These are phyloP conservation scores for Xylaria sp. DNA, from an alignment of 2,329 filamentous ascomycete species.

Conservation along the genomic window DNA sequence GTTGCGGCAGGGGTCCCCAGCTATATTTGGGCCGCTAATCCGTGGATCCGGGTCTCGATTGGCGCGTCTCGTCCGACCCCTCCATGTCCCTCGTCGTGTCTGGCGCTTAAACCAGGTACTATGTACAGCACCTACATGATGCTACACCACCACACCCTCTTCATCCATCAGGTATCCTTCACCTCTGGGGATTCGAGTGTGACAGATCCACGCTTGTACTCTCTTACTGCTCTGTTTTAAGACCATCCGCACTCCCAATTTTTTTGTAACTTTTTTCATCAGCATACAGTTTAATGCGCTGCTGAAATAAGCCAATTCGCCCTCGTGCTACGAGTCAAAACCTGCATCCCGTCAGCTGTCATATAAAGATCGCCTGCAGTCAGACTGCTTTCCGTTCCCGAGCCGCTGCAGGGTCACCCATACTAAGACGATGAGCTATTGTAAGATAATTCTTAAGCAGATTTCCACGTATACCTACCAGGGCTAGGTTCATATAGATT, in stretches of 20 bases:
- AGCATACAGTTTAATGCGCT: slow-evolving; percentile 13
- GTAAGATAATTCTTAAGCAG: background rate
- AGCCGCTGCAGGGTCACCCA: slow-evolving; percentile 36
- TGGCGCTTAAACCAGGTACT: slow-evolving; percentile 41
- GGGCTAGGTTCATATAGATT: background rate
- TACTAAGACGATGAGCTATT: slow-evolving; percentile 13
- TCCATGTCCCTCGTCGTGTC: slow-evolving; percentile 33
- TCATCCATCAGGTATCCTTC: background rate
- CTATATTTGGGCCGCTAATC: slow-evolving; percentile 39
- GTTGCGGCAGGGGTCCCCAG: slow-evolving; percentile 13
- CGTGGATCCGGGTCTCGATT: slow-evolving; percentile 28
- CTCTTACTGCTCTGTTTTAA: slow-evolving; percentile 2
- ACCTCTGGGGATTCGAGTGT: slow-evolving; percentile 1
- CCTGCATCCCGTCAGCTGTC: slow-evolving; percentile 17
- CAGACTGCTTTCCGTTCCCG: slow-evolving; percentile 32
- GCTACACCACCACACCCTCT: slow-evolving; percentile 27
- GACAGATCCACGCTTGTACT: slow-evolving; percentile 9
- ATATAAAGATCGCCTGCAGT: slow-evolving; percentile 34
- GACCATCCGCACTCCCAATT: slow-evolving; percentile 5
- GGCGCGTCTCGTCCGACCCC: slow-evolving; percentile 29
- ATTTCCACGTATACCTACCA: background rate
- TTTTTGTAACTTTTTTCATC: background rate
- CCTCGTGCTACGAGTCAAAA: slow-evolving; percentile 1
- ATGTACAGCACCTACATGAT: slow-evolving; percentile 4
- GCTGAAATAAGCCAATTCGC: background rate